phyloP scores from a whole-genome alignment of 768 basidiomycete genomes.

The Podaxis carcinomalis region DNA sequence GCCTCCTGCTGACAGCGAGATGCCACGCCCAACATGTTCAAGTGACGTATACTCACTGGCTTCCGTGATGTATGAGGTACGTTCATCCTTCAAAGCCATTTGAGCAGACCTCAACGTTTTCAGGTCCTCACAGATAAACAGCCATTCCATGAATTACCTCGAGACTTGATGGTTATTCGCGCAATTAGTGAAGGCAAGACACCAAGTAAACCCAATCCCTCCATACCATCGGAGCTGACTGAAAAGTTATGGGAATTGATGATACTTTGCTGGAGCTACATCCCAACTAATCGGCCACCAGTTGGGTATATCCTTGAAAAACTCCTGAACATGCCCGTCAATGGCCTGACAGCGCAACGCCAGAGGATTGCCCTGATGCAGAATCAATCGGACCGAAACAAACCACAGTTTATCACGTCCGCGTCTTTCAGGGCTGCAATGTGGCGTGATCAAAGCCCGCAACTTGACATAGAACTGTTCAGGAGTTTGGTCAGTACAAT shows the following conservation, averaged over 20 bases:
- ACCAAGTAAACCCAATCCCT: conserved; percentile 8
- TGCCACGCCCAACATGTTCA: neutral
- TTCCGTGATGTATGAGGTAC: conserved; percentile 35
- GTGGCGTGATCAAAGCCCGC: neutral
- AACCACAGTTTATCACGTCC: neutral
- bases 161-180: conserved; percentile 13
- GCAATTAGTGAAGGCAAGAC: conserved; percentile 13
- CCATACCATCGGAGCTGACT: conserved; percentile 16
- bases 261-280: neutral
- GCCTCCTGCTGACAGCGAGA: neutral
- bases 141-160: conserved; percentile 14
- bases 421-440: neutral
- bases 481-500: neutral
- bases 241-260: conserved; percentile 19
- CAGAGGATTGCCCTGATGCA: neutral
- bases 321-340: neutral
- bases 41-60: conserved; percentile 37
- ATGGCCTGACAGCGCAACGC: neutral
- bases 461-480: neutral
- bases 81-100: neutral
- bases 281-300: neutral
- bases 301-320: neutral
- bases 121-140: conserved; percentile 17
- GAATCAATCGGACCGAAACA: neutral
- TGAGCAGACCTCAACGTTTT: neutral